Base-by-base conservation (phyloP, 352 stramenopile species). In the Phytophthora multivora region DNA sequence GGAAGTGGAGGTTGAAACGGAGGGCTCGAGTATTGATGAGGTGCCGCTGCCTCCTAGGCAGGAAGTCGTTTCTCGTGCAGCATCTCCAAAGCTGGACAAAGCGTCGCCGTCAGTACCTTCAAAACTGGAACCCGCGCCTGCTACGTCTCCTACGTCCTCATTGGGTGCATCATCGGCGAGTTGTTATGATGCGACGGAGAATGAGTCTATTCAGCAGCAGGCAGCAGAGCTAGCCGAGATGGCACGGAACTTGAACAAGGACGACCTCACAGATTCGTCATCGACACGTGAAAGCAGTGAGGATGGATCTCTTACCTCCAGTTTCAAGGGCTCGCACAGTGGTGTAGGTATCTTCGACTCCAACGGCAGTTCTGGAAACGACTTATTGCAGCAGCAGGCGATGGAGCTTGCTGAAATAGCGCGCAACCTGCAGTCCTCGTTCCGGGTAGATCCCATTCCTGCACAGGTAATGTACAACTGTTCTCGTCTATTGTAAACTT, bases 351-450 rank as follows among this genome's bases (percentile, higher is more conserved):
- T 59, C 7, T 53, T 60, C 33, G 69, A 69, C 15, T 64, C 59
- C 12, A 47, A 26, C 51, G 56, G 25, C 11, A 55, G 46, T 18
- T 23, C 50, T 50, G 59, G 54, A 39, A 84, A 81, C 53, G 73
- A 83, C 8, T 75, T 74, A 52, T 66, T 87, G 31, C 71, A 89
- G 59, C 75, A 83, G 45, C 75, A 88, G 59, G 73, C 79, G 12
- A 83, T 84, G 58, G 81, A 90, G 58, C 62, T 90, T 11, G 79
- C 73, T 0, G 81, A 87, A 48, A 85, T 89, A 36, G 79, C 81
- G 11, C 73, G 80, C 16, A 90, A 73, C 43, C 51, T 90, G 41
- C 77, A 90, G 59, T 87, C 79, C 26, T 77, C 73, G 4, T 84
- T 81, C 39, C 62, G 65, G 1, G 39, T 61, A 16, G 73, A 79